Conservation (phyloP, 2,329 filamentous ascomycete species). For the Pseudovirgaria hyperparasitica region DNA sequence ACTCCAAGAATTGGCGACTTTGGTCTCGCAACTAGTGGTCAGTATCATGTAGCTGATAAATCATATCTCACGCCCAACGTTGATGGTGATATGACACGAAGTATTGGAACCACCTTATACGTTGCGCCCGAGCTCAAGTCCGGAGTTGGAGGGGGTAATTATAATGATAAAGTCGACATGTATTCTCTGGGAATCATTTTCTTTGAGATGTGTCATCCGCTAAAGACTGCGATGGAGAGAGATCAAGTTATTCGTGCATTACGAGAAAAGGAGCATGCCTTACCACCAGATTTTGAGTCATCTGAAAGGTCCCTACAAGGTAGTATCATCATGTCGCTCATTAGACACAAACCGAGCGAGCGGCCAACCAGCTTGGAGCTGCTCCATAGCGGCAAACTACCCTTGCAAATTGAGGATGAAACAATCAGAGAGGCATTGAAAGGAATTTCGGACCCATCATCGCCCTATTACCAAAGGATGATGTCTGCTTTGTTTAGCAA, state of each 20-base stretch:
- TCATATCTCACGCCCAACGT: constrained; percentile 17
- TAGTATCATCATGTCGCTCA: constrained; percentile 64
- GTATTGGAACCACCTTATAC: constrained; percentile 72
- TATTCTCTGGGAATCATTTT: constrained; percentile 95
- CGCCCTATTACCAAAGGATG: constrained; percentile 82
- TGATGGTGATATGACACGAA: constrained; percentile 52
- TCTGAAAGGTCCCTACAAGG: constrained; percentile 58
- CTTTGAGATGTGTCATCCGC: constrained; percentile 80
- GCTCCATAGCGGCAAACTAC: constrained; percentile 72
- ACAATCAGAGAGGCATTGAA: constrained; percentile 73
- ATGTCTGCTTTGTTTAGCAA: constrained; percentile 72
- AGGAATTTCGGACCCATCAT: constrained; percentile 67
- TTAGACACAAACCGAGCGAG: constrained; percentile 71
- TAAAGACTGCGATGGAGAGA: constrained; percentile 51
- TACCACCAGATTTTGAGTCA: constrained; percentile 62
- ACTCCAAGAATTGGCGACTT: constrained; percentile 97
- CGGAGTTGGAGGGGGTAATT: constrained; percentile 57
- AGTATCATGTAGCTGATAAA: constrained; percentile 51
- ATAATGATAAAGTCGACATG: constrained; percentile 96
- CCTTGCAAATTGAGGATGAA: constrained; percentile 85
- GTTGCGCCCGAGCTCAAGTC: constrained; percentile 85
- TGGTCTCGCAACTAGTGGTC: constrained; percentile 80
- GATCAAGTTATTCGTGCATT: constrained; percentile 55
- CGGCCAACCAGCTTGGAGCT: constrained; percentile 74
- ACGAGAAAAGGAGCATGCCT: constrained; percentile 50